A percentile compares a stretch with the other conserved stretches of the same genome.
phyloP scores from a whole-genome alignment of 2,329 filamentous ascomycete species.

The Alternaria viburni region DNA sequence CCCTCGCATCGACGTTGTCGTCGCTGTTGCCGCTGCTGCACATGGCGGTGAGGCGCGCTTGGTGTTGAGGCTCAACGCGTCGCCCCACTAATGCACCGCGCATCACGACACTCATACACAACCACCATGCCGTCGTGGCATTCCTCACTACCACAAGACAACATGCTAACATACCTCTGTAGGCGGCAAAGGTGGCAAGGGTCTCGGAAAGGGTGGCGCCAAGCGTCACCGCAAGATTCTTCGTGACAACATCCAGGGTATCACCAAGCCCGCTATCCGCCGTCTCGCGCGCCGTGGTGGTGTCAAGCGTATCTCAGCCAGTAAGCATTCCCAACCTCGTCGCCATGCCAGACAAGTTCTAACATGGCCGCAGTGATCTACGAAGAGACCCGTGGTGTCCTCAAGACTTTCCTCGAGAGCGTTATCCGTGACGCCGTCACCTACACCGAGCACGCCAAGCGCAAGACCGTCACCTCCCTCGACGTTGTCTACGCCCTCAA shows the following conservation, averaged over 20 bases:
- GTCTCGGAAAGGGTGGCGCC: constrained; percentile 61
- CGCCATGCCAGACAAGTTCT: constrained; percentile 16
- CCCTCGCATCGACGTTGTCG: constrained; percentile 20
- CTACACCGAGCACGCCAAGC: constrained; percentile 81
- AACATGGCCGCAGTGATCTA: constrained; percentile 67
- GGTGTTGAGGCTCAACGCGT: constrained; percentile 41
- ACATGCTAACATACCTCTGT: constrained; percentile 41
- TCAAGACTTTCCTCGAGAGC: constrained; percentile 79
- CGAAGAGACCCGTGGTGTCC: constrained; percentile 77
- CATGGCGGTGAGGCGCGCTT: constrained; percentile 26
- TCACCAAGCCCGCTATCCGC: constrained; percentile 62
- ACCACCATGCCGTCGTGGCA: constrained; percentile 22
- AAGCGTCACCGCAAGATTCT: constrained; percentile 63
- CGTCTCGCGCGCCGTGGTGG: constrained; percentile 62
- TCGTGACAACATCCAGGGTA: constrained; percentile 63
- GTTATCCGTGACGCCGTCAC: constrained; percentile 80
- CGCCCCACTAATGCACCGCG: constrained; percentile 19
- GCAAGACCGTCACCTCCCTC: constrained; percentile 76
- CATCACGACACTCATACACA: constrained; percentile 22
- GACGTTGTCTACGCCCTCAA: constrained; percentile 70
- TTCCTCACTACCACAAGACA: constrained; percentile 11
- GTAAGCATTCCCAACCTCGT: constrained; percentile 40
- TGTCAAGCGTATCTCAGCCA: constrained; percentile 61
- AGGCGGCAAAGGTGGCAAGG: constrained; percentile 63
- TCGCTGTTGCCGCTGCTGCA: constrained; percentile 12